phyloP scores from a whole-genome alignment of 2,329 filamentous ascomycete genomes.

The Neofusicoccum sp. region DNA sequence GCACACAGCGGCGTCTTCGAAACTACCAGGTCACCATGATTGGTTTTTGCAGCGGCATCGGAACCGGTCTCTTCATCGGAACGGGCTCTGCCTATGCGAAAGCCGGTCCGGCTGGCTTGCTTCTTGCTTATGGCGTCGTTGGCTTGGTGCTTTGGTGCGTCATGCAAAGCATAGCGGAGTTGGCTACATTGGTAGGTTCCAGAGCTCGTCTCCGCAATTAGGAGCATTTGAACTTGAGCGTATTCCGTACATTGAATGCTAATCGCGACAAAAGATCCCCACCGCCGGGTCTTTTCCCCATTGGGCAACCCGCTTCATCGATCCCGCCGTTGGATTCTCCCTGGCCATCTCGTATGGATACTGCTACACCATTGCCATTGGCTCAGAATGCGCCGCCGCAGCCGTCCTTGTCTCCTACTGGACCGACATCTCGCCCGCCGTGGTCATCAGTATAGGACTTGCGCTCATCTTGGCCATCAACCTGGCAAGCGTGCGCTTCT shows the following conservation, averaged over 20 bases:
- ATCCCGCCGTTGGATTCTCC: conserved; percentile 91
- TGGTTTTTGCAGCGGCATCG: conserved; percentile 32
- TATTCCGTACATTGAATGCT: too few species aligned
- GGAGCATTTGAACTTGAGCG: too few species aligned
- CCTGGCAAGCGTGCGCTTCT: conserved; percentile 4
- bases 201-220: neutral
- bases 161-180: conserved; percentile 85
- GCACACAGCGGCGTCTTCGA: neutral
- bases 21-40: conserved; percentile 23
- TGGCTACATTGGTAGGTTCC: conserved; percentile 68
- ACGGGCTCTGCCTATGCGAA: conserved; percentile 50
- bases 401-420: conserved; percentile 82
- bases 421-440: conserved; percentile 45
- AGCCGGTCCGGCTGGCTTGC: conserved; percentile 38
- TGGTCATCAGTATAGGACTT: conserved; percentile 15
- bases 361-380: conserved; percentile 81
- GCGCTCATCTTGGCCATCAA: conserved; percentile 13
- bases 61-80: conserved; percentile 75
- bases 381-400: conserved; percentile 82
- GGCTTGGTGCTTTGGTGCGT: conserved; percentile 89
- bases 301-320: conserved; percentile 90
- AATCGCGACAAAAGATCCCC: conserved; percentile 51
- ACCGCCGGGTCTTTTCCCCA: conserved; percentile 89
- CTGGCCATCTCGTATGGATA: conserved; percentile 95
- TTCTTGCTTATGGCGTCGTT: conserved; percentile 56